A percentile compares a stretch with the other conserved stretches of the same genome.
phyloP scores from a whole-genome alignment of 352 stramenopile genomes.

The Phytophthora agathidicida region DNA sequence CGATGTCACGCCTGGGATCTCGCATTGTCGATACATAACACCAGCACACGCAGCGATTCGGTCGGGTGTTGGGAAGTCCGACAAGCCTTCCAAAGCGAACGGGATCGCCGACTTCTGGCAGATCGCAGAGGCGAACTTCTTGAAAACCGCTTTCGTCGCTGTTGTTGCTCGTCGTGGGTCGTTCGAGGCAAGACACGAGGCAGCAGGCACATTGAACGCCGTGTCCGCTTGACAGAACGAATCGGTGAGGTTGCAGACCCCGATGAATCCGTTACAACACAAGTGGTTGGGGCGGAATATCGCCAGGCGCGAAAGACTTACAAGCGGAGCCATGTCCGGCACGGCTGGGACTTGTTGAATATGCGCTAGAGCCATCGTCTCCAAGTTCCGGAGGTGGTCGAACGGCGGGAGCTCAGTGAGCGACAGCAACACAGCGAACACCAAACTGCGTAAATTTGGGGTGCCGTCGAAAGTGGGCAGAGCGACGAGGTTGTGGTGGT shows the following conservation, averaged over 20 bases:
- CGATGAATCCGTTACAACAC: conserved; percentile 33
- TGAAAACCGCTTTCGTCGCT: conserved; percentile 10
- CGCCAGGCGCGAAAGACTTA: conserved; percentile 14
- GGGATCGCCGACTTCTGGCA: conserved; percentile 14
- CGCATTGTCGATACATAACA: conserved; percentile 25
- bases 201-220: conserved; percentile 12
- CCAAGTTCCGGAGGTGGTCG: conserved; percentile 15
- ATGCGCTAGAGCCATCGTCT: conserved; percentile 17
- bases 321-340: conserved; percentile 22
- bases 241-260: conserved; percentile 16
- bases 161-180: conserved; percentile 9
- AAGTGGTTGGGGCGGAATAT: conserved; percentile 25
- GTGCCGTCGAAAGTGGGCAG: conserved; percentile 14
- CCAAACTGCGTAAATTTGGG: conserved; percentile 23
- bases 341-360: conserved; percentile 11
- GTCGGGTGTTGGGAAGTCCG: conserved; percentile 3
- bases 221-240: conserved; percentile 9
- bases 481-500: conserved; percentile 9
- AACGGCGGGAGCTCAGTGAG: conserved; percentile 17
- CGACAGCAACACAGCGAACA: conserved; percentile 14
- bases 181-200: conserved; percentile 9
- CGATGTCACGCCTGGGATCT: conserved; percentile 16
- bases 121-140: conserved; percentile 8
- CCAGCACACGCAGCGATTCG: conserved; percentile 13
- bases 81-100: conserved; percentile 14